Evolutionary conservation across 2,329 filamentous ascomycete genomes (phyloP), one percentile per base, ranked within the genome.

Genomic region (Fusarium sp.): DNA sequence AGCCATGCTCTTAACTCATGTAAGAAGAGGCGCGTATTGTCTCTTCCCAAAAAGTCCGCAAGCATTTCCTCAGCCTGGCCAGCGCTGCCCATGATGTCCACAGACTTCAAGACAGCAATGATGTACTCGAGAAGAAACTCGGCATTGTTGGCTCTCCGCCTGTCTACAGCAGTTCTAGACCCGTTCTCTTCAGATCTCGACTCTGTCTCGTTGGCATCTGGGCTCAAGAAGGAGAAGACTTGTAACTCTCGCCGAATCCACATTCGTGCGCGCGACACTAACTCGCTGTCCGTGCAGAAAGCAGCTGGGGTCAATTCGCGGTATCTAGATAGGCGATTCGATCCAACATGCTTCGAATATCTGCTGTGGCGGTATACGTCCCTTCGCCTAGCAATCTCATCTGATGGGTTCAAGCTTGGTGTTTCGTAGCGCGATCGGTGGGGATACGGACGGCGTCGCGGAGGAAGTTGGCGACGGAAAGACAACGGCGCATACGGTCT

Each of bases 91-190:
- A 93, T 93, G 7, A 94, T 85, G 74, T 97, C 93, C 18, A 96
- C 88, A 1, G 89, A 93, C 77, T 93, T 94, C 61, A 98, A 80
- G 23, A 98, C 92, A 12, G 92, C 91, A 39, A 98, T 81, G 54
- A 97, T 88, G 77, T 97, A 97, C 74, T 97, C 93, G 12, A 98
- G 85, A 13, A 98, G 79, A 66, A 94, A 97, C 75, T 97, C 94
- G 10, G 91, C 88, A 74, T 94, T 95, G 69, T 88, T 90, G 8
- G 86, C 86, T 39, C 88, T 68, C 23, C 70, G 75, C 55, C 57
- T 76, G 68, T 66, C 73, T 73, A 49, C 57, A 3, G 44, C 37
- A 8, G 43, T 66, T 33, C 56, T 63, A 2, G 56, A 16, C 20
- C 49, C 43, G 18, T 41, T 53, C 5, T 56, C 59, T 4, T 44